Base-by-base conservation (phyloP, 495 filamentous ascomycete species). In the Aspergillus mulundensis region DNA sequence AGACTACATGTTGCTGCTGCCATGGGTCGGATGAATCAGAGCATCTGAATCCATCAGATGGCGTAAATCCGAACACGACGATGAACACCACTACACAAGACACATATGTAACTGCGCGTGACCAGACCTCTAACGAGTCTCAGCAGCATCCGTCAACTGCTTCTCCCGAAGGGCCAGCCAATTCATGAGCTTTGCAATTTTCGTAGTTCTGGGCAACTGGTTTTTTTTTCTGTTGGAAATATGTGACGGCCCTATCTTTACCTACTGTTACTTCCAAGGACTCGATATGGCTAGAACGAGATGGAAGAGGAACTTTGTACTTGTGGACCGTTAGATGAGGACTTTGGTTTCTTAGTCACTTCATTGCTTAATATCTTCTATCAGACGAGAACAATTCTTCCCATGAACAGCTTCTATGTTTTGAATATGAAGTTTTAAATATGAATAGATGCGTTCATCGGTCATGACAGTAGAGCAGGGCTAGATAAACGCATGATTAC, bases 31-130 rank as follows among this genome's bases (percentile, higher is more conserved):
- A 39, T 14, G 47, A 58, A 12, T n/a, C 25, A 3, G 57, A 64
- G 23, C 40, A 66, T 30, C 16, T 15, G 1, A 32, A 32, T 8
- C 25, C 24, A 32, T 32, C 14, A n/a, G 12, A 25, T 4, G 25
- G 14, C 7, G 8, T 7, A 47, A 18, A n/a, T 19, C 1, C 24
- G 14, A 20, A 32, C 16, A 32, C 10, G 15, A 18, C 45, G 25
- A 47, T 44, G 16, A 62, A 53, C 32, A 47, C 53, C 10, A 45
- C 28, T 6, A 69, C 64, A 6, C 50, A 57, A 12, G 69, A 74
- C 0, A 70, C 69, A 1, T 72, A 68, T 59, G 32, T 61, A 14
- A 74, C 70, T 25, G 70, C 70, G 3, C 56, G 45, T 10, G 67
- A 60, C 40, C 52, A 56, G 8, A 8, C 42, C 14, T 57, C 53